Evolutionary conservation across 352 stramenopile species (phyloP).

Genomic region (Elongisporangium prolatum): DNA sequence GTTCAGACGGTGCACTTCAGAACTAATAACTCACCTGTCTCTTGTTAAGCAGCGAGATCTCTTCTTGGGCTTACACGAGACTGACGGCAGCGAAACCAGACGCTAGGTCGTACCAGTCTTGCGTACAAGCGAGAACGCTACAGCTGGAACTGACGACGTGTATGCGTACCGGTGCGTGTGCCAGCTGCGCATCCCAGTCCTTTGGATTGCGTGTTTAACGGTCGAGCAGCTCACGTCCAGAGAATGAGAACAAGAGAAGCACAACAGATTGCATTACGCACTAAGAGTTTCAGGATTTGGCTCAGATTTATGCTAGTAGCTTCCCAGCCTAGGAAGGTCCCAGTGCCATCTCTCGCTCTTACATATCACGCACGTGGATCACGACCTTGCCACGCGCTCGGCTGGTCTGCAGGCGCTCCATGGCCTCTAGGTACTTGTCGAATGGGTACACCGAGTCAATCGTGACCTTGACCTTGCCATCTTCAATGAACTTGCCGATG

Average conservation of each 20-base stretch:
- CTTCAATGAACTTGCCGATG: constrained; percentile 33
- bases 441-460: constrained; percentile 46
- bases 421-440: constrained; percentile 35
- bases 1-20: not conserved
- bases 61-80: not conserved
- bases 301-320: not conserved
- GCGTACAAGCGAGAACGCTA: not conserved
- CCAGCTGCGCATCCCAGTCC: not conserved
- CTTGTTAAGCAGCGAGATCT: not conserved
- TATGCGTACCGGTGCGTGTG: not conserved
- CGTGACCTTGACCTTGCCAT: constrained; percentile 21
- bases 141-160: not conserved
- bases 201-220: not conserved
- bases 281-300: too few relatives aligned
- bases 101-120: not conserved
- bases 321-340: too few relatives aligned
- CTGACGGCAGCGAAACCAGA: not conserved
- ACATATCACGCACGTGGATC: constrained; percentile 21
- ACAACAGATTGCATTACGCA: too few relatives aligned
- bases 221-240: too few relatives aligned
- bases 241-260: too few relatives aligned
- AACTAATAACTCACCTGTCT: not conserved
- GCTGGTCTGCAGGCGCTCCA: constrained; percentile 33
- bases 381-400: constrained; percentile 57
- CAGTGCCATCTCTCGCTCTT: not conserved